Evolutionary conservation across 2,329 filamentous ascomycete genomes (phyloP).

Genomic region (Thelonectria olida): DNA sequence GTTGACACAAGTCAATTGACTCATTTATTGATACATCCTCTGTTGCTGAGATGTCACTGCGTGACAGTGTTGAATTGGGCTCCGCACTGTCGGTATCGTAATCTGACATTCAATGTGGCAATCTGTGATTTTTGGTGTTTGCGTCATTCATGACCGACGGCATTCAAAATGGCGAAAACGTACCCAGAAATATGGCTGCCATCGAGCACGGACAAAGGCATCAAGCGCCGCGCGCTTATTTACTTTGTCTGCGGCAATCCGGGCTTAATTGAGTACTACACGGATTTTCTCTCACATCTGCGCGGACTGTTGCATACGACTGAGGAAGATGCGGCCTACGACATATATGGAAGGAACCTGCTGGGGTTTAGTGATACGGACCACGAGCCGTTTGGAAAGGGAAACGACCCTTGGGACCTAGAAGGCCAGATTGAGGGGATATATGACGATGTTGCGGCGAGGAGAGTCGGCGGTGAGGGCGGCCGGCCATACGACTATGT

Average conservation of each 20-base stretch:
- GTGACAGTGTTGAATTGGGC: background rate
- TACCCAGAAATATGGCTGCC: conserved; percentile 42
- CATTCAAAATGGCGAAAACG: conserved; percentile 25
- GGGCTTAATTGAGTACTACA: conserved; percentile 78
- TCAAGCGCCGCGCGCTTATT: conserved; percentile 58
- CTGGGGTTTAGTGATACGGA: conserved; percentile 66
- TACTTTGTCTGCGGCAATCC: conserved; percentile 83
- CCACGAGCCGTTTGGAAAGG: conserved; percentile 55
- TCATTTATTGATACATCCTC: background rate
- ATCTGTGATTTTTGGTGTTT: background rate
- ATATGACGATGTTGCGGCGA: conserved; percentile 49
- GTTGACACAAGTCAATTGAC: background rate
- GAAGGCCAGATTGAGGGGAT: conserved; percentile 61
- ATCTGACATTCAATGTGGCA: background rate
- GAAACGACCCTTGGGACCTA: conserved; percentile 58
- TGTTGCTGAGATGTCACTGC: background rate
- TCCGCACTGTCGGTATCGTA: background rate
- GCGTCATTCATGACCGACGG: background rate
- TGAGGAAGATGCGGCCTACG: conserved; percentile 53
- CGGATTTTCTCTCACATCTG: conserved; percentile 69
- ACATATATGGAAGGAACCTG: conserved; percentile 67
- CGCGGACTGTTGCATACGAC: conserved; percentile 60
- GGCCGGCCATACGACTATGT: conserved; percentile 62
- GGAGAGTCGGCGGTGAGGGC: conserved; percentile 40
- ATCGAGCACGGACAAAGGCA: conserved; percentile 32